Conservation (phyloP, 176 grass and related monocot species). For the Chrysopogon serrulatus region DNA sequence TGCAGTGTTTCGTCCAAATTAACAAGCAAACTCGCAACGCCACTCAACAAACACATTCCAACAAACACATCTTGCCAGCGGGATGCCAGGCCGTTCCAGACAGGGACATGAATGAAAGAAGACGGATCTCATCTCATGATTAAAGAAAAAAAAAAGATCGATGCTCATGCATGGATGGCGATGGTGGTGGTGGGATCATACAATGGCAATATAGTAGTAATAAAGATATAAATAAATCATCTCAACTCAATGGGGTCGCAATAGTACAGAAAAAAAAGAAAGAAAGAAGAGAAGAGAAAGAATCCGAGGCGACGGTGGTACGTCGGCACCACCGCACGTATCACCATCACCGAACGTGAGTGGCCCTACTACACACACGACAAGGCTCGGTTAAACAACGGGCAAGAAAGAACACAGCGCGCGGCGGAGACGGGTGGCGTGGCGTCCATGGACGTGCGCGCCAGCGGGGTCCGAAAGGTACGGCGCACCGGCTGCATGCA, state of each 20-base stretch:
- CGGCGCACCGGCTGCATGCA: not conserved
- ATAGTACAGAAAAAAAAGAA: not conserved
- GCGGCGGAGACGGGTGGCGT: constrained; percentile 8
- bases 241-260: constrained; percentile 12
- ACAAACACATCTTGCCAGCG: not conserved
- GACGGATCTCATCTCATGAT: too few relatives aligned
- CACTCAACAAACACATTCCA: not conserved
- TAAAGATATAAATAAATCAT: constrained; percentile 44
- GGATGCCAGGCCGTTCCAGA: not conserved
- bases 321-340: not conserved
- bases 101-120: not conserved
- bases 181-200: constrained; percentile 13
- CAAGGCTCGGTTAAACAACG: constrained; percentile 10
- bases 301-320: constrained; percentile 30
- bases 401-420: not conserved
- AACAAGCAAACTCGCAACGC: not conserved
- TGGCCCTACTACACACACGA: not conserved
- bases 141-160: too few relatives aligned
- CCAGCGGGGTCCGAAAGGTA: not conserved
- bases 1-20: not conserved
- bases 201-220: not conserved
- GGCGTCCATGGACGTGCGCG: not conserved
- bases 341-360: constrained; percentile 1
- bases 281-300: not conserved
- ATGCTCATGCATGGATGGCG: too few relatives aligned